phyloP scores from a whole-genome alignment of 768 basidiomycete species.

The Tremella mesenterica region DNA sequence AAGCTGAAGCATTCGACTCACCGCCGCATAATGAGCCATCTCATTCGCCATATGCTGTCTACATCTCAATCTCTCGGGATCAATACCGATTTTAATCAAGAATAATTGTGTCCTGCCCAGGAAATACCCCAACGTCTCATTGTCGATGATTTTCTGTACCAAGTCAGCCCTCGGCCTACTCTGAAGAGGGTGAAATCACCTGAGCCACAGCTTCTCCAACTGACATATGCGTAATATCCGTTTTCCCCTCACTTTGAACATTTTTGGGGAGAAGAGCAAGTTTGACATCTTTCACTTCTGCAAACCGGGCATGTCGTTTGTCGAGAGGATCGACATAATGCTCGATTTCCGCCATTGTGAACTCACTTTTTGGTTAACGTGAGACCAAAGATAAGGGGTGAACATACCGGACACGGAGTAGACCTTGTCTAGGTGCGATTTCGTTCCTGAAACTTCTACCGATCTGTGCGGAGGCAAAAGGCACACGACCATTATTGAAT shows the following conservation, averaged over 20 bases:
- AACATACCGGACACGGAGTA: slow-evolving; percentile 73
- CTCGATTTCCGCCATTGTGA: slow-evolving; percentile 99
- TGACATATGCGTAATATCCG: slow-evolving; percentile 56
- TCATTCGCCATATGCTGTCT: slow-evolving; percentile 98
- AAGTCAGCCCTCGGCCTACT: not conserved
- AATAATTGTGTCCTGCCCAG: slow-evolving; percentile 83
- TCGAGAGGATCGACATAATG: slow-evolving; percentile 93
- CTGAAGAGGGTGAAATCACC: slow-evolving; percentile 23
- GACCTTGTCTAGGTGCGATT: slow-evolving; percentile 90
- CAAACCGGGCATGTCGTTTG: slow-evolving; percentile 78
- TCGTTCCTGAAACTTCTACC: slow-evolving; percentile 96
- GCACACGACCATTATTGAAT: slow-evolving; percentile 93
- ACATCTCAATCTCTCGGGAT: slow-evolving; percentile 74
- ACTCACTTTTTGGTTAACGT: slow-evolving; percentile 52
- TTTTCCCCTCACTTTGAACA: slow-evolving; percentile 69
- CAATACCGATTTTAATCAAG: slow-evolving; percentile 81
- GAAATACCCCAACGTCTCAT: slow-evolving; percentile 97
- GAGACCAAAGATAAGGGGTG: not conserved
- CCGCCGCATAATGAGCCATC: slow-evolving; percentile 96
- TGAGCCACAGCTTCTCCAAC: slow-evolving; percentile 81
- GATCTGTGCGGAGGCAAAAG: slow-evolving; percentile 95
- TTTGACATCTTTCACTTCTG: slow-evolving; percentile 64
- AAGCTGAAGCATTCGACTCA: slow-evolving; percentile 7
- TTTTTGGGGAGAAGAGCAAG: slow-evolving; percentile 71
- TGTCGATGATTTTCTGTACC: slow-evolving; percentile 67